phyloP scores from a whole-genome alignment of 108 stramenopile genomes.

The Stephanodiscus minutulus region DNA sequence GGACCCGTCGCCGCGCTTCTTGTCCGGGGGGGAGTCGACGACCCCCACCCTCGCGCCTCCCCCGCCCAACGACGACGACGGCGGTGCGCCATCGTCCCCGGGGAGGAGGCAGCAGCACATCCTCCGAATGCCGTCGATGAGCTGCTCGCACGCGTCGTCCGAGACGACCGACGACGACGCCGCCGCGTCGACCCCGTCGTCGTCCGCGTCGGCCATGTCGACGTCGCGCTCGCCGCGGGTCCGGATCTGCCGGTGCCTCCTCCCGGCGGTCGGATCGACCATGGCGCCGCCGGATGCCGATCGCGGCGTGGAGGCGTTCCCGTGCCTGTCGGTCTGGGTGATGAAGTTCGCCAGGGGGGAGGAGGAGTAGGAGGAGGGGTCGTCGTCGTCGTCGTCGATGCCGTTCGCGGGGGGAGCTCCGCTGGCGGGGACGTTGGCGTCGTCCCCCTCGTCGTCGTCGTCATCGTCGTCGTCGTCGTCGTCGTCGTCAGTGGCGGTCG shows the following conservation, averaged over 20 bases:
- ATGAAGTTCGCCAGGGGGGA: constrained; percentile 5
- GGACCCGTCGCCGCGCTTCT: background rate
- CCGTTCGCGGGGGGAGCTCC: no score
- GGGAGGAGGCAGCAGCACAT: constrained; percentile 88
- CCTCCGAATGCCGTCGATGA: background rate
- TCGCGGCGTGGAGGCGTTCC: constrained; percentile 41
- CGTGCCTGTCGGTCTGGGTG: constrained; percentile 10
- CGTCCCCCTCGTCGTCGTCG: no score
- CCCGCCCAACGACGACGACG: background rate
- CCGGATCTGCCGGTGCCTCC: no score
- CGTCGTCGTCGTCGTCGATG: no score
- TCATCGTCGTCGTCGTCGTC: no score
- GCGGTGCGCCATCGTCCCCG: constrained; percentile 16
- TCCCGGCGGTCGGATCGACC: no score
- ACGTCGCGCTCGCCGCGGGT: constrained; percentile 4
- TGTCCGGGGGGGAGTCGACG: background rate
- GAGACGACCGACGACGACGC: no score
- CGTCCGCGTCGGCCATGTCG: constrained; percentile 82
- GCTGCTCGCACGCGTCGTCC: no score
- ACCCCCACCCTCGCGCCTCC: background rate
- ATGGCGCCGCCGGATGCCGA: background rate
- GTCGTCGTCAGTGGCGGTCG: no score
- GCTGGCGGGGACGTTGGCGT: no score
- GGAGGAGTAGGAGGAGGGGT: background rate
- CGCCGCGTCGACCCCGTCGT: constrained; percentile 74